Conservation (phyloP, 306 rosid species). For the Dryas alaskensis region DNA sequence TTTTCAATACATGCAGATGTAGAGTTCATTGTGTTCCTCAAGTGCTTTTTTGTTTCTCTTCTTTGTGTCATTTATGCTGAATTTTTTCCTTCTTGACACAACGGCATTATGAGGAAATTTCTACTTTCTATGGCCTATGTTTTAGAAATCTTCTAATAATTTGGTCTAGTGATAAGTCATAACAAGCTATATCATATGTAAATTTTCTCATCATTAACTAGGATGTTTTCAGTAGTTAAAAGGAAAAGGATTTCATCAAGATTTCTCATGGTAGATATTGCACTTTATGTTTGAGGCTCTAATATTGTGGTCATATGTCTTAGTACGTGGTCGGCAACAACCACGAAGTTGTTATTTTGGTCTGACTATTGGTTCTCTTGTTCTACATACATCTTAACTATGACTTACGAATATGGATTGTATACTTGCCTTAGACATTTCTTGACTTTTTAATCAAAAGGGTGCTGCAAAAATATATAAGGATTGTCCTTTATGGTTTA, state of each 20-base stretch:
- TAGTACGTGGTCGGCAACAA: neutral
- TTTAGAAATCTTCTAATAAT: constrained; percentile 1
- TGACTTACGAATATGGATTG: neutral
- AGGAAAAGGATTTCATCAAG: neutral
- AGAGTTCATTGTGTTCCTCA: neutral
- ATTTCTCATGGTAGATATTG: constrained; percentile 3
- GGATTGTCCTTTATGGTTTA: too few species aligned
- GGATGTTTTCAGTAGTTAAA: neutral
- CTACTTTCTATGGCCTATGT: neutral
- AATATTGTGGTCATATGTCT: constrained; percentile 8
- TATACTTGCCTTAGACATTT: constrained; percentile 3
- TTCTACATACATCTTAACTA: neutral
- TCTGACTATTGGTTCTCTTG: neutral
- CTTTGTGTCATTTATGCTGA: neutral
- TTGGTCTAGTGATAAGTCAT: constrained; percentile 1
- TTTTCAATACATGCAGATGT: constrained; percentile 1
- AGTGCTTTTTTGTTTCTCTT: neutral
- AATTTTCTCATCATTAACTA: neutral
- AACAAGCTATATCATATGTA: neutral
- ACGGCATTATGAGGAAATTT: constrained; percentile 6
- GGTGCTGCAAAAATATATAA: too few species aligned
- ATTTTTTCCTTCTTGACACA: neutral
- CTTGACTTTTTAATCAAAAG: neutral
- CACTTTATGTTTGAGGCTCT: neutral
- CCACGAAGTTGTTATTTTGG: neutral